phyloP scores from a whole-genome alignment of 106 monocot genomes.

The Acorus gramineus region DNA sequence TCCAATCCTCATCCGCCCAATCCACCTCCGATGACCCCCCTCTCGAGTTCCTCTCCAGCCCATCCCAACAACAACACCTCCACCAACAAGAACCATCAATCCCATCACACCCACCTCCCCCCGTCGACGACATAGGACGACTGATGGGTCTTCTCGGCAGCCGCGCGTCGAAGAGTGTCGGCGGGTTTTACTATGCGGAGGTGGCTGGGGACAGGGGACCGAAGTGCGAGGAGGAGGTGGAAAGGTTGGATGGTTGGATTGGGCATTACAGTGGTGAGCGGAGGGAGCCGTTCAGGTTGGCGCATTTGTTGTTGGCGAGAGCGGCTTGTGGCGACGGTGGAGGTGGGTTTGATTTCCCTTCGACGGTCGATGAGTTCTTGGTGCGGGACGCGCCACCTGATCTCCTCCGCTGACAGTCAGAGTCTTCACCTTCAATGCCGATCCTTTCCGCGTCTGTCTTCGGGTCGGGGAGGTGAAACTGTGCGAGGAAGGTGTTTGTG shows the following conservation, averaged over 20 bases:
- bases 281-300: conserved; percentile 40
- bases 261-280: conserved; percentile 9
- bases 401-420: no score
- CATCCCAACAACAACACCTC: neutral
- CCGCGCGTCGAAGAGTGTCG: conserved; percentile 10
- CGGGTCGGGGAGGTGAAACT: no score
- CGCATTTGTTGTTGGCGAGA: conserved; percentile 34
- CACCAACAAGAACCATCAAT: neutral
- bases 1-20: neutral
- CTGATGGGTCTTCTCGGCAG: conserved; percentile 34
- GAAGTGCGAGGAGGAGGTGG: conserved; percentile 27
- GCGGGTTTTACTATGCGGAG: conserved; percentile 16
- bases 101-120: neutral
- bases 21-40: conserved; percentile 7
- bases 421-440: no score
- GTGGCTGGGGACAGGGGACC: conserved; percentile 24
- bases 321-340: conserved; percentile 10
- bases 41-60: conserved; percentile 18
- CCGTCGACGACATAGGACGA: conserved; percentile 16
- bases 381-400: no score
- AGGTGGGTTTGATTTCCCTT: conserved; percentile 10
- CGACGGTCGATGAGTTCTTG: neutral
- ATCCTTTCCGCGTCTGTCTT: no score
- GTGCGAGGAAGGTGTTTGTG: no score
- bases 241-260: conserved; percentile 44